Conservation (phyloP, 2,329 filamentous ascomycete species). For the Ascochyta lentis region DNA sequence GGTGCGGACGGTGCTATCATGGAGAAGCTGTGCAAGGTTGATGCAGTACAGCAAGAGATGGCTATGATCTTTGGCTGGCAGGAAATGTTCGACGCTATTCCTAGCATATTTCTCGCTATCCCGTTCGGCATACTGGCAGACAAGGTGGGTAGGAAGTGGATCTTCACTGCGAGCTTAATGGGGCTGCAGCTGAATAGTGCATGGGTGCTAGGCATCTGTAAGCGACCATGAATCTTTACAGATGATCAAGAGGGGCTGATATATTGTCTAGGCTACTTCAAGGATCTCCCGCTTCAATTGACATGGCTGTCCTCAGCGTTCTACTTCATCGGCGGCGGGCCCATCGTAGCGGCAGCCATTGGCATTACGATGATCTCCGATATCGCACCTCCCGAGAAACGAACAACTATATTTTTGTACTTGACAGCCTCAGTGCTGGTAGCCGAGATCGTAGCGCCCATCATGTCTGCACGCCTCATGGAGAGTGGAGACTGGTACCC, state of each 20-base stretch:
- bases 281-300: constrained; percentile 52
- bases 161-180: constrained; percentile 52
- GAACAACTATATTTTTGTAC: constrained; percentile 41
- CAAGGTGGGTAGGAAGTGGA: constrained; percentile 55
- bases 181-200: constrained; percentile 48
- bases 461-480: constrained; percentile 44
- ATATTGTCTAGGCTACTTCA: constrained; percentile 36
- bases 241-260: background rate
- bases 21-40: constrained; percentile 59
- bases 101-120: constrained; percentile 56
- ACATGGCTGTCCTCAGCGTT: constrained; percentile 58
- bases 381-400: constrained; percentile 55
- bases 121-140: constrained; percentile 60
- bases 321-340: constrained; percentile 56
- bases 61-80: constrained; percentile 59
- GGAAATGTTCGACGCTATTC: constrained; percentile 55
- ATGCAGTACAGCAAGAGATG: constrained; percentile 56
- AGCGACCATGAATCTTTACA: constrained; percentile 1
- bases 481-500: constrained; percentile 43
- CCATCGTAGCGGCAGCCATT: constrained; percentile 56
- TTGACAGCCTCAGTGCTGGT: constrained; percentile 41
- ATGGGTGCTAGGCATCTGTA: constrained; percentile 45
- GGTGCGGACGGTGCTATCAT: constrained; percentile 50
- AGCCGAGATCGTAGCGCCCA: constrained; percentile 44
- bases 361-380: constrained; percentile 60